Evolutionary conservation across 768 basidiomycete species (phyloP).

Genomic region (Boletus subparvulus): DNA sequence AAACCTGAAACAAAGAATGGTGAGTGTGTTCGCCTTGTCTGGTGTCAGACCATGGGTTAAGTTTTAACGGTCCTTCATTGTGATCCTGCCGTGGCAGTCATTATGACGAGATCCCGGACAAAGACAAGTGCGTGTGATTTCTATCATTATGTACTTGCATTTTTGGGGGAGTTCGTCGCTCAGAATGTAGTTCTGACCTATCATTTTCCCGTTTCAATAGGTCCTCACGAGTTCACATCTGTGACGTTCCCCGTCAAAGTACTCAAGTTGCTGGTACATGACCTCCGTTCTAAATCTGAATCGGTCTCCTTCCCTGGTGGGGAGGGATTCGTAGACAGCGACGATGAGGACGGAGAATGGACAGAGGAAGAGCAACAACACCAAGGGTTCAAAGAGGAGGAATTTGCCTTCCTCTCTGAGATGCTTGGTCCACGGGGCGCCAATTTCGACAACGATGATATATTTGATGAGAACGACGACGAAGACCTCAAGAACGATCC

Average conservation of each 20-base stretch:
- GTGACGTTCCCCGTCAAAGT: conserved; percentile 91
- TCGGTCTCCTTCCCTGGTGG: conserved; percentile 61
- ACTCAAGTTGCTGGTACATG: conserved; percentile 83
- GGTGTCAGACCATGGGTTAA: conserved; percentile 3
- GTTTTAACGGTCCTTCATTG: conserved; percentile 20
- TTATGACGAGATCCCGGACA: conserved; percentile 94
- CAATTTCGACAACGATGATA: conserved; percentile 75
- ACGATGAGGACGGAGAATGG: conserved; percentile 95
- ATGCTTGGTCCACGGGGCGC: conserved; percentile 73
- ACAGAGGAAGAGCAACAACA: conserved; percentile 76
- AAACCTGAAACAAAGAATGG: conserved; percentile 78
- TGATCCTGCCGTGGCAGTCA: conserved; percentile 54
- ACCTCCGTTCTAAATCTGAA: conserved; percentile 80
- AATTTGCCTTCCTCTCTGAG: conserved; percentile 81
- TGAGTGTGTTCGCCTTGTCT: conserved; percentile 40
- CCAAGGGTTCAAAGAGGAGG: conserved; percentile 64
- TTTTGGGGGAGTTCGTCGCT: neutral
- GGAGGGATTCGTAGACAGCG: conserved; percentile 63
- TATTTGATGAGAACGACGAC: conserved; percentile 73
- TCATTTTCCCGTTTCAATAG: conserved; percentile 40
- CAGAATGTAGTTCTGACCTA: conserved; percentile 18
- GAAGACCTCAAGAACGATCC: conserved; percentile 88
- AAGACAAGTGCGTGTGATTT: conserved; percentile 63
- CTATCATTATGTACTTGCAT: conserved; percentile 3
- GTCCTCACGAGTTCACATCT: conserved; percentile 80